Evolutionary conservation across 2,329 filamentous ascomycete species (phyloP).

Genomic region (Aotearoamyces nothofagi): DNA sequence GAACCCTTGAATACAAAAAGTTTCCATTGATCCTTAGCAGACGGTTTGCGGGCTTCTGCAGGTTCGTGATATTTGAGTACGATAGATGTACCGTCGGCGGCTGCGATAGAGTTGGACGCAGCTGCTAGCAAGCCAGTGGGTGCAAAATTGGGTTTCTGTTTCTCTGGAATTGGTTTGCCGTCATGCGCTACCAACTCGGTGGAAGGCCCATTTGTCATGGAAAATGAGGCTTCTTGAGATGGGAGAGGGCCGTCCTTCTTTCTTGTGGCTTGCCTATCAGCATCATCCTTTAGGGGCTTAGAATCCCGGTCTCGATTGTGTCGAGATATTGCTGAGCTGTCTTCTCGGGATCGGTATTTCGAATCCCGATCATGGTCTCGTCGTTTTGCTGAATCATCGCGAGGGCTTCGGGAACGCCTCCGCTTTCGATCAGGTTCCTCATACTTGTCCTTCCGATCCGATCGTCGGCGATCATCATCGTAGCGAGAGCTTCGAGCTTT

Average conservation of each 20-base stretch:
- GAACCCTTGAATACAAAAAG: conserved; percentile 83
- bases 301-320: conserved; percentile 7
- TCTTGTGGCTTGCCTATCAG: conserved; percentile 10
- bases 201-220: conserved; percentile 29
- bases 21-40: conserved; percentile 66
- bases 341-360: conserved; percentile 11
- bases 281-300: conserved; percentile 9
- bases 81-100: conserved; percentile 59
- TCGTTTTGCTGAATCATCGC: conserved; percentile 8
- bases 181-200: conserved; percentile 10
- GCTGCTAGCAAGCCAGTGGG: conserved; percentile 72
- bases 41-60: conserved; percentile 76
- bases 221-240: conserved; percentile 44
- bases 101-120: conserved; percentile 63
- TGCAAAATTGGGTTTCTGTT: conserved; percentile 79
- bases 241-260: conserved; percentile 34
- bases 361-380: conserved; percentile 11
- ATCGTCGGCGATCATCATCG: conserved; percentile 2
- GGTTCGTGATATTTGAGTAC: conserved; percentile 95
- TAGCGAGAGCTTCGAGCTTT: conserved; percentile 5
- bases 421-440: conserved; percentile 11
- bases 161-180: conserved; percentile 38
- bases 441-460: conserved; percentile 7
- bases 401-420: conserved; percentile 16
- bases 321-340: conserved; percentile 12